A percentile compares a stretch with the other conserved stretches of the same genome.
Evolutionary conservation across 495 filamentous ascomycete genomes (phyloP).

Genomic region (Podospora pseudoanserina): DNA sequence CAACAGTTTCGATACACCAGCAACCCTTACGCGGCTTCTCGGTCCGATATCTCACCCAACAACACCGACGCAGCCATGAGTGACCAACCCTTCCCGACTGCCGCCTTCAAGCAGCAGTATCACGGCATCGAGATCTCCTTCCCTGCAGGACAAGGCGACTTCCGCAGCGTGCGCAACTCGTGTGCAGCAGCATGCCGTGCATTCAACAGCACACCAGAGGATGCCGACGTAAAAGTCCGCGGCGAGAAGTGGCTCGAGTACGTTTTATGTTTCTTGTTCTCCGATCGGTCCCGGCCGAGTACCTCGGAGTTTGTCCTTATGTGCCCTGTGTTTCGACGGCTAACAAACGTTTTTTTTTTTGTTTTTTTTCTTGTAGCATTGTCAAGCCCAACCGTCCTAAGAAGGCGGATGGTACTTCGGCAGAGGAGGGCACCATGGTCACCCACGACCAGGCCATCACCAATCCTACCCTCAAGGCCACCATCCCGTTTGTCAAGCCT

Average conservation of each 20-base stretch:
- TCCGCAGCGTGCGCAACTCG: conserved; percentile 30
- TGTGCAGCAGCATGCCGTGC: conserved; percentile 34
- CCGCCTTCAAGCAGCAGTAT: conserved; percentile 7
- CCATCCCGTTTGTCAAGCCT: conserved; percentile 36
- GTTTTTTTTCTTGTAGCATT: conserved; percentile 23
- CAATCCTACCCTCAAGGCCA: conserved; percentile 29
- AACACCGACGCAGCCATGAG: conserved; percentile 7
- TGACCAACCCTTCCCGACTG: background rate
- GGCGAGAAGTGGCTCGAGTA: conserved; percentile 34
- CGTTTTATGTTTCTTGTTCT: conserved; percentile 9
- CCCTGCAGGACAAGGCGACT: conserved; percentile 36
- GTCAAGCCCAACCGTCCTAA: conserved; percentile 32
- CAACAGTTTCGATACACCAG: background rate
- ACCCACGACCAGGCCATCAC: conserved; percentile 37
- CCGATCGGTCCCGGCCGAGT: background rate
- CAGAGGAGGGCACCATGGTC: conserved; percentile 13
- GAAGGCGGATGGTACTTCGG: conserved; percentile 17
- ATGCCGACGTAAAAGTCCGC: conserved; percentile 30
- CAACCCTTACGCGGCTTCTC: conserved; percentile 4
- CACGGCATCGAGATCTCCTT: conserved; percentile 20
- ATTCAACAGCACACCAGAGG: conserved; percentile 36
- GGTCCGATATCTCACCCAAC: background rate
- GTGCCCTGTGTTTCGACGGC: background rate
- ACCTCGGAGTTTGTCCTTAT: background rate
- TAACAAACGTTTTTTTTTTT: background rate